Base-by-base conservation (phyloP, 768 basidiomycete species). In the Tylopilus sp. region DNA sequence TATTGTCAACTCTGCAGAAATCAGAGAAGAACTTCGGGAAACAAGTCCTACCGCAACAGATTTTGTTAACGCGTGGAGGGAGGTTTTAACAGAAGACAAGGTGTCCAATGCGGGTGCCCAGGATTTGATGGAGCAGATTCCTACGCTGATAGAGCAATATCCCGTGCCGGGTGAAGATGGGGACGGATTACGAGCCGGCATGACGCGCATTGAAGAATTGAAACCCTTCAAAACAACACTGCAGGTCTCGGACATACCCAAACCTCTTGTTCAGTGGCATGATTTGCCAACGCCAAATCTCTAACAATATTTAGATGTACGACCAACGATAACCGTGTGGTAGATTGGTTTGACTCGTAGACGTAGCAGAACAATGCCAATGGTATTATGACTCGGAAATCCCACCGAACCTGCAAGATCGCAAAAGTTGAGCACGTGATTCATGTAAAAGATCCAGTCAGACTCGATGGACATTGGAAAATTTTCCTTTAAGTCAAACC, bases 191-290 rank as follows among this genome's bases (percentile, higher is more conserved):
- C 71, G 73, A 48, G 71, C 71, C 6, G 76, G 76, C 26, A 86
- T 81, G 7, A 79, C 79, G 10, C 80, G 79, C 59, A 81, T 96
- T 50, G 69, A 85, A 52, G 86, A 92, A 62, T 64, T 83, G 29
- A 74, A 79, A 53, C 71, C 68, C 25, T 93, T 93, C 77, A 91
- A 82, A 69, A 76, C 78, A 26, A 68, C 75, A 10, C 69, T 95
- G 46, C 64, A 67, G 37, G 68, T 76, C 17, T 79, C 86, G 5
- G 75, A 76, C 25, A 77, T 78, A 55, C 80, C 87, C n/a, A 76
- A 76, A 34, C 84, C 91, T 3, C 72, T 92, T 58, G 85, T 84
- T 1, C 71, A 83, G 46, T 91, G 87, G 87, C 81, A 80, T 30
- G 89, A 91, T 71, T 72, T 89, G 48, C 87, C 86, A 19, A 66